Percentiles rank a stretch among this genome's conserved stretches.
Evolutionary conservation across 345 rosid genomes (phyloP).

Genomic region (Bruguiera sexangula): DNA sequence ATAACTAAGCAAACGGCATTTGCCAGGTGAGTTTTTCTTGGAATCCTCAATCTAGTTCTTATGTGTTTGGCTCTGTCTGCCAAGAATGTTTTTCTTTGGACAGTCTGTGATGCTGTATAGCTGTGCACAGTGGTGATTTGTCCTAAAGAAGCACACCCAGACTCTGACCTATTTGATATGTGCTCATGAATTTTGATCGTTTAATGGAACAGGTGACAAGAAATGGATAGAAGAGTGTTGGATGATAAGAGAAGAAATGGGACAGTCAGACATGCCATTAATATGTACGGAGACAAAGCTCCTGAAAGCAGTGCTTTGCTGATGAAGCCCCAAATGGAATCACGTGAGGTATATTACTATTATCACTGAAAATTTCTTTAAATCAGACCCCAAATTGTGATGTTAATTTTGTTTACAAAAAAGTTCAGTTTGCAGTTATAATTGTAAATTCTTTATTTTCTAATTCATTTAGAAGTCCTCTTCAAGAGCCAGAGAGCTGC

Average conservation of each 20-base stretch:
- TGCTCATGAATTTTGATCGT: constrained; percentile 1
- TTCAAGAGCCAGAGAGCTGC: constrained; percentile 57
- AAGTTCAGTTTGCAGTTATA: background rate
- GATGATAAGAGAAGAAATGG: constrained; percentile 46
- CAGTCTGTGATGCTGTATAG: background rate
- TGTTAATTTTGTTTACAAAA: constrained; percentile 5
- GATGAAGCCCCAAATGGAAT: constrained; percentile 37
- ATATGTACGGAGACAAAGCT: constrained; percentile 47
- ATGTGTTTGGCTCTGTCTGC: background rate
- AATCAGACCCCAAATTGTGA: background rate
- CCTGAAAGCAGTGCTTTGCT: constrained; percentile 30
- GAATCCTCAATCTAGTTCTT: background rate
- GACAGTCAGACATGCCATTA: constrained; percentile 60
- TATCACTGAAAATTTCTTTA: background rate
- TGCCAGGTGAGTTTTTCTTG: constrained; percentile 13
- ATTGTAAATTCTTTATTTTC: background rate
- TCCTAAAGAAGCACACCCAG: background rate
- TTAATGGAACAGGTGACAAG: constrained; percentile 1
- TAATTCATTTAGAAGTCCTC: constrained; percentile 31
- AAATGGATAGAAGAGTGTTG: constrained; percentile 41
- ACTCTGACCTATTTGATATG: background rate
- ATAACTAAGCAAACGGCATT: background rate
- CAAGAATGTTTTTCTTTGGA: background rate
- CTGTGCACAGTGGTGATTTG: background rate
- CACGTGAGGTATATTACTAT: constrained; percentile 43